Evolutionary conservation across 352 stramenopile species (phyloP), one percentile per base, ranked within the genome.

Genomic region (Phytopythium montanum): DNA sequence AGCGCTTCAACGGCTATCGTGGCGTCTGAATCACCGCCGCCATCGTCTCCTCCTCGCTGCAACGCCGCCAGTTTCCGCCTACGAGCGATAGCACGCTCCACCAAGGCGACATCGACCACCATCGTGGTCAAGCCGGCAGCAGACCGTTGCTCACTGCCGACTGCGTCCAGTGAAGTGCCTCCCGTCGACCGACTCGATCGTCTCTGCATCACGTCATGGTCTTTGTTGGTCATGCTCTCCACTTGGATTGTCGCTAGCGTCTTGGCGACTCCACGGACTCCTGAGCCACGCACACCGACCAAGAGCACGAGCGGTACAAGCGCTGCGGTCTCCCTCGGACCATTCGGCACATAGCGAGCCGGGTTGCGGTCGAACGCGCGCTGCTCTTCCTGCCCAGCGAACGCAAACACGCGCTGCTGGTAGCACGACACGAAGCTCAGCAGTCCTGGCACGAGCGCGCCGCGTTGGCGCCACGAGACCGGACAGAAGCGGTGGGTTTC

Each of bases 401-500:
- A 92, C 1, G 73, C 64, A 41, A 89, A 92, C 21, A 85, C 72
- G 18, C 73, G 66, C 23, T 83, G 70, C 18, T 60, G 50, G 54
- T 81, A 84, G 3, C 62, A 76, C 8, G 64, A 67, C 36, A 85
- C 68, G 36, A 68, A 77, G 23, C 66, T 38, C 4, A 74, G 59
- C 0, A 69, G 51, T 19, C 83, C 83, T 54, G 81, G 77, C 12
- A 85, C 59, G 12, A 90, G 59, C 1, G 72, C 12, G 0, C 60
- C 52, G 50, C 73, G 76, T 0, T 54, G 67, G 19, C 28, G 12
- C 82, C 79, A 92, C n/a, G 76, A 70, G 14, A 92, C 82, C 8
- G 79, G 61, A 18, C 82, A 92, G 50, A 82, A 92, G 10, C 69
- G 79, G 4, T 60, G 76, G 23, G 72, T 84, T 49, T 86, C 80